Base-by-base conservation (phyloP, 495 filamentous ascomycete species). In the Schizothecium vesticola region DNA sequence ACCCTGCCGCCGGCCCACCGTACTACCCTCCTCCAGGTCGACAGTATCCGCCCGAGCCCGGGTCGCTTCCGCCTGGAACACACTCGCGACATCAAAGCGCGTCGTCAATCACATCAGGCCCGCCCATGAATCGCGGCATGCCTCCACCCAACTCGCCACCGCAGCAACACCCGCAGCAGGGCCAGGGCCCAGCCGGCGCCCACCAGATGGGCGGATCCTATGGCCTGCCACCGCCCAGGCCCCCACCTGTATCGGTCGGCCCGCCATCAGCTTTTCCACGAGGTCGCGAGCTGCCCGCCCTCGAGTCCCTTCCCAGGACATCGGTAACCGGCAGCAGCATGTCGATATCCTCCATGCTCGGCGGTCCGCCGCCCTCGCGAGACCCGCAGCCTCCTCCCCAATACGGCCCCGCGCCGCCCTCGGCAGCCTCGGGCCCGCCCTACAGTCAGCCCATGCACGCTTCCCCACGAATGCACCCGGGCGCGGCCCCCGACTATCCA, bases 341-440 rank as follows among this genome's bases (percentile, higher is more conserved):
- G 95, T 96, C 95, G 23, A 99, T 99, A 73, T 95, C 92, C 10
- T 92, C 95, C 23, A 92, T 99, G 85, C 86, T 99, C 23, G 89
- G 90, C 59, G 87, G 87, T n/a, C 86, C 89, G 51, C 77, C 86
- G 21, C 74, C 81, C 9, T 69, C 77, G 58, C 82, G 86, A 63
- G 86, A 91, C 69, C 74, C 74, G n/a, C 76, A 78, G 10, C 75
- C 84, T 58, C 76, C 79, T 25, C 77, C 83, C 10, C 84, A 86
- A 31, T 89, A 89, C 69, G 83, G 83, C 59, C 84, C 82, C 57
- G 79, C 80, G 16, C 76, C 82, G 24, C 82, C 87, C 51, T 84
- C 87, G 13, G 78, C 80, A 61, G 83, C 84, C 3, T 70, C 84
- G 76, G 70, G 77, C 59, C 74, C 83, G 31, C 67, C 75, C 64